Evolutionary conservation across 495 filamentous ascomycete genomes (phyloP).

Genomic region (Neurospora cerealis): DNA sequence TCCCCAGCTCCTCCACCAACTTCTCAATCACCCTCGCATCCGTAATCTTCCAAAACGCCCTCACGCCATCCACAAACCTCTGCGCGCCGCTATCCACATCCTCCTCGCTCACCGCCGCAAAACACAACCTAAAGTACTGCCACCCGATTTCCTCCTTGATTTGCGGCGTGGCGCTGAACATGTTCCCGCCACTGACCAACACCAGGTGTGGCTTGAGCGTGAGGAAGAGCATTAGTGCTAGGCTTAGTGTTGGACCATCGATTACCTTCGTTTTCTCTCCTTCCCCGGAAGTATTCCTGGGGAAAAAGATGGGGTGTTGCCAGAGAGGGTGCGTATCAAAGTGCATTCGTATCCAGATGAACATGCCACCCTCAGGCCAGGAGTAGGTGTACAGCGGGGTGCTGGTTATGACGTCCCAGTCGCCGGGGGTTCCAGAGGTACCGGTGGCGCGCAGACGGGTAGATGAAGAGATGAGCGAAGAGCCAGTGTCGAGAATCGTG

Average conservation of each 20-base stretch:
- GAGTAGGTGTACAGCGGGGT: conserved; percentile 60
- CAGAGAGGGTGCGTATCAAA: conserved; percentile 64
- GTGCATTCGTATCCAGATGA: conserved; percentile 66
- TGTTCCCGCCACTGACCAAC: conserved; percentile 53
- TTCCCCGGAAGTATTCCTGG: background rate
- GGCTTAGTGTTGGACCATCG: conserved; percentile 34
- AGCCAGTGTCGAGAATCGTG: conserved; percentile 52
- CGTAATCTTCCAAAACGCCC: conserved; percentile 66
- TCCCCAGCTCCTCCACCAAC: conserved; percentile 20
- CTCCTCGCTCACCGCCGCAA: conserved; percentile 68
- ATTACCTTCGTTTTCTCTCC: conserved; percentile 6
- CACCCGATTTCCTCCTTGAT: conserved; percentile 46
- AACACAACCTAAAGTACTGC: conserved; percentile 69
- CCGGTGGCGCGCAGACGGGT: conserved; percentile 19
- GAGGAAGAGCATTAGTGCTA: conserved; percentile 63
- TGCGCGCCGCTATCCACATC: conserved; percentile 48
- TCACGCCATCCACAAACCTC: conserved; percentile 56
- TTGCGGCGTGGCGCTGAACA: conserved; percentile 57
- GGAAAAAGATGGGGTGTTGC: conserved; percentile 11
- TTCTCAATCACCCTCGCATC: conserved; percentile 52
- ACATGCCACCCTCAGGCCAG: conserved; percentile 88
- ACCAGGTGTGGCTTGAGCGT: conserved; percentile 58
- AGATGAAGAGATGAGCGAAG: conserved; percentile 45
- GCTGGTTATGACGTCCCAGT: conserved; percentile 63
- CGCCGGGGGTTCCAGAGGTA: conserved; percentile 16